These are phyloP conservation scores for Dioscorea dumetorum DNA, from an alignment of 106 monocot genomes.

Conservation along the genomic window DNA sequence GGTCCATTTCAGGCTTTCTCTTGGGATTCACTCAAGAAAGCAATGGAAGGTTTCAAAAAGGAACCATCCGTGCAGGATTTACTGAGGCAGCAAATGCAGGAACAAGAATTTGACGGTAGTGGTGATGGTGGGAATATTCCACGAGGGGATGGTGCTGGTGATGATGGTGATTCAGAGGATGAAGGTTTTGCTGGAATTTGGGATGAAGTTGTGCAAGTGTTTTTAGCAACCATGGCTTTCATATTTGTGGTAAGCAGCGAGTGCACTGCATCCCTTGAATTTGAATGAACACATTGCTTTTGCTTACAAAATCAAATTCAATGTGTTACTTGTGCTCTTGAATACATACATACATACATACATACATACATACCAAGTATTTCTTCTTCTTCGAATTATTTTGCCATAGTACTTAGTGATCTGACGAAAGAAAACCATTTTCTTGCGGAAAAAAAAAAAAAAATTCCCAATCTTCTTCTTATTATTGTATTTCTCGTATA, in stretches of 20 bases:
- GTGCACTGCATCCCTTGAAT: background rate
- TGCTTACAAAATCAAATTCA: too few relatives aligned
- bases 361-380: too few relatives aligned
- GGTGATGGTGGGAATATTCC: slow-evolving; percentile 23
- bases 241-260: slow-evolving; percentile 44
- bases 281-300: background rate
- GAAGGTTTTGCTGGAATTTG: slow-evolving; percentile 31
- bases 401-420: too few relatives aligned
- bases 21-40: slow-evolving; percentile 23
- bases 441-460: too few relatives aligned
- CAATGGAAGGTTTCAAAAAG: slow-evolving; percentile 12
- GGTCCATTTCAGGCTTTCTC: slow-evolving; percentile 12
- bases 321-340: too few relatives aligned
- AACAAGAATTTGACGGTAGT: slow-evolving; percentile 13
- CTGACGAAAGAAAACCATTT: too few relatives aligned
- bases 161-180: slow-evolving; percentile 25
- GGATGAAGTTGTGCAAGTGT: slow-evolving; percentile 51
- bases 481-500: background rate
- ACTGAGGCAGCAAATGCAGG: slow-evolving; percentile 20
- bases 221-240: slow-evolving; percentile 49
- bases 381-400: too few relatives aligned
- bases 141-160: slow-evolving; percentile 23
- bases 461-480: too few relatives aligned
- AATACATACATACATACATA: too few relatives aligned
- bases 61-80: slow-evolving; percentile 12